Evolutionary conservation across 2,329 filamentous ascomycete genomes (phyloP).

Genomic region (Penicillium sp.): DNA sequence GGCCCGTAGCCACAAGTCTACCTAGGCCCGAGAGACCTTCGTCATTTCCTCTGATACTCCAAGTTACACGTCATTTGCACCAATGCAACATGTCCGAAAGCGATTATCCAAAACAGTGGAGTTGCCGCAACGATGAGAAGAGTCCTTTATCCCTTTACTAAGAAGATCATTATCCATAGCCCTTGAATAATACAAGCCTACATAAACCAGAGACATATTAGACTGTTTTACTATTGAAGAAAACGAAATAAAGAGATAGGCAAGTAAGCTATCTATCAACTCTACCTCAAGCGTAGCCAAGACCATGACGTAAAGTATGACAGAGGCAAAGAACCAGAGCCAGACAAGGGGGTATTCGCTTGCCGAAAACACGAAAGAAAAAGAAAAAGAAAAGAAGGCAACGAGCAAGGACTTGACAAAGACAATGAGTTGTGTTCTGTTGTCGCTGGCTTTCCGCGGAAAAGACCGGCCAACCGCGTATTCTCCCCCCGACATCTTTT

Average conservation of each 20-base stretch:
- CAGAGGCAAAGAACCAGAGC: background rate
- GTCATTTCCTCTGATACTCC: background rate
- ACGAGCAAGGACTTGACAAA: background rate
- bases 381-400: background rate
- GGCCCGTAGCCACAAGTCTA: background rate
- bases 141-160: background rate
- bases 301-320: background rate
- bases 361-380: constrained; percentile 6
- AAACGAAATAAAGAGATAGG: background rate
- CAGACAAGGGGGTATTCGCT: constrained; percentile 19
- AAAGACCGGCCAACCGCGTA: background rate
- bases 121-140: background rate
- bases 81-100: background rate
- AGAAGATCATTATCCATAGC: too few relatives aligned
- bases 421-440: background rate
- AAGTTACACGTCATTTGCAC: background rate
- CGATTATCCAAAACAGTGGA: background rate
- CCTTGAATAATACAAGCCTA: background rate
- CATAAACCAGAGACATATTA: background rate
- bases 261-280: background rate
- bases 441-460: constrained; percentile 7
- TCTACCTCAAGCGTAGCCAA: background rate
- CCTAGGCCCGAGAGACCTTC: background rate
- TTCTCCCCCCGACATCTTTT: background rate
- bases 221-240: background rate